Evolutionary conservation across 371 early-diverging fungal species (phyloP).

Genomic region (Syncephalis fuscata): DNA sequence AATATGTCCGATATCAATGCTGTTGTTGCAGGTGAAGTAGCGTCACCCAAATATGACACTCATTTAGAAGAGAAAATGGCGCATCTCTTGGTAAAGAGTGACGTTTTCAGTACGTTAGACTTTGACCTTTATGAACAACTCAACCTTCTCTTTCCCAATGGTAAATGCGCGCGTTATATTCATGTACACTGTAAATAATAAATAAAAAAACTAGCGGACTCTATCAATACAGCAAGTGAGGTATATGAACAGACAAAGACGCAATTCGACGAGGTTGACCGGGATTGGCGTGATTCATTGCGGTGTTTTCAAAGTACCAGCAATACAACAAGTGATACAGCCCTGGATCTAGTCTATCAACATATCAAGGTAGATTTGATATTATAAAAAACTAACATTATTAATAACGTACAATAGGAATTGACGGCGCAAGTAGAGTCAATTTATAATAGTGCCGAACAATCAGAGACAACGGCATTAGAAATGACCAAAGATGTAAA

Average conservation of each 20-base stretch:
- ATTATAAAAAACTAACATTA: constrained; percentile 4
- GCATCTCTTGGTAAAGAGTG: constrained; percentile 8
- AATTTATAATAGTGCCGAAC: constrained; percentile 68
- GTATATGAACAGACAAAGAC: neutral
- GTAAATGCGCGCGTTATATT: constrained; percentile 12
- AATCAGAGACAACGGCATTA: constrained; percentile 75
- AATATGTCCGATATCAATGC: too few relatives aligned
- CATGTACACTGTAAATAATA: neutral
- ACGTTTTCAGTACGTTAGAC: constrained; percentile 48
- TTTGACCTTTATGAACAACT: constrained; percentile 60
- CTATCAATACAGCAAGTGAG: neutral
- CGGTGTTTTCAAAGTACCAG: neutral
- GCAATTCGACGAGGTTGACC: neutral
- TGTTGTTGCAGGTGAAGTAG: too few relatives aligned
- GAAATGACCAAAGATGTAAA: constrained; percentile 94
- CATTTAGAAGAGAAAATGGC: neutral
- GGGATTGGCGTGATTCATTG: neutral
- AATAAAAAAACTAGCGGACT: neutral
- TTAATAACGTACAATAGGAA: constrained; percentile 19
- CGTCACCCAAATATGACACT: too few relatives aligned
- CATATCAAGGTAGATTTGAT: constrained; percentile 4
- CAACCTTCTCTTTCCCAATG: constrained; percentile 67
- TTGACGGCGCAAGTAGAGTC: constrained; percentile 60
- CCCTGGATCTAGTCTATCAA: constrained; percentile 3
- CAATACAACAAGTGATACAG: neutral